Percentiles rank a stretch among this genome's conserved stretches.
These are phyloP conservation scores for Penicillium sp. DNA, from an alignment of 2,329 filamentous ascomycete species.

Conservation along the genomic window DNA sequence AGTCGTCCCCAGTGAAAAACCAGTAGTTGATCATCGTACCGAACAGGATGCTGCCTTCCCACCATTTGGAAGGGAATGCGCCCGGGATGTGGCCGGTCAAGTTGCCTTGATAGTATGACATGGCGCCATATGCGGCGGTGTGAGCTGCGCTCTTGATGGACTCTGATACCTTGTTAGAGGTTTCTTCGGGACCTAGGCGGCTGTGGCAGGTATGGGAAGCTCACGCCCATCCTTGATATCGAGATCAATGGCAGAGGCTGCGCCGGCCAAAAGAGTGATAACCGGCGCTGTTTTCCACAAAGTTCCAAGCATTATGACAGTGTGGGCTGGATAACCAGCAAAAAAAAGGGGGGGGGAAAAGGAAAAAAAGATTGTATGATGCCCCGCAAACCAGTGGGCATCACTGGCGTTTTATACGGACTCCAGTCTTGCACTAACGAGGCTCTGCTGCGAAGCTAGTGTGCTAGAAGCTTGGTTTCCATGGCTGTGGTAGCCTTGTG, in stretches of 20 bases:
- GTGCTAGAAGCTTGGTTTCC: not conserved
- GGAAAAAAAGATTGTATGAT: not conserved
- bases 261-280: not conserved
- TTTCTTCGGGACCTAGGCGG: not conserved
- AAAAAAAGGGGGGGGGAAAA: not conserved
- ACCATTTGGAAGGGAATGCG: conserved; percentile 16
- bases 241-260: not conserved
- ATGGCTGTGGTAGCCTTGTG: too few species aligned
- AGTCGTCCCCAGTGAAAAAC: conserved; percentile 12
- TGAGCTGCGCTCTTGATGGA: conserved; percentile 13
- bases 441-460: not conserved
- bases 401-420: not conserved
- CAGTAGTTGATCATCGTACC: conserved; percentile 13
- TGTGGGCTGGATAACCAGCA: not conserved
- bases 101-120: conserved; percentile 14
- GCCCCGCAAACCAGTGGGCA: not conserved
- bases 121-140: conserved; percentile 8
- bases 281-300: not conserved
- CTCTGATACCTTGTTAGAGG: conserved; percentile 1
- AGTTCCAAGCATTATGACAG: not conserved
- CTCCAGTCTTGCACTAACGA: not conserved
- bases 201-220: not conserved
- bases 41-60: conserved; percentile 13
- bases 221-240: not conserved
- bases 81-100: conserved; percentile 15